Evolutionary conservation across 129 eudicot genomes (phyloP), one percentile per base, ranked within the genome.

Genomic region (Solidago caesia): DNA sequence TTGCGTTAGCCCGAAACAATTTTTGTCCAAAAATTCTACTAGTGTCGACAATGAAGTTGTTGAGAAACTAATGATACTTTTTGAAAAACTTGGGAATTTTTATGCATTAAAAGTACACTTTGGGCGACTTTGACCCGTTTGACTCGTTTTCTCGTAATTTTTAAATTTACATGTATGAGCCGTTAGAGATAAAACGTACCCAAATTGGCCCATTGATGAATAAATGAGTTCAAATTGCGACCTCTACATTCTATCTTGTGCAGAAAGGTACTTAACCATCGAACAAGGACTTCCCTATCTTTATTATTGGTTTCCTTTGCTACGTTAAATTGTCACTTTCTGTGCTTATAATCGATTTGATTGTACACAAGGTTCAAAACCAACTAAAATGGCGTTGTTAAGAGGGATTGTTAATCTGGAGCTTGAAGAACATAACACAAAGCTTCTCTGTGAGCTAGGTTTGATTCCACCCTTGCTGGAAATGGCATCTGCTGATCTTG

Each of bases 401-500:
- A 83, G 78, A 81, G 83, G 72, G 33, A 79, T 83, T 56, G 64
- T 70, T 15, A 67, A 64, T 72, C 51, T 85, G 70, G 83, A 79
- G 72, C 64, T 88, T 62, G 82, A 68, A 41, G 88, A 83, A 78
- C 72, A 79, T 21, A 77, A 81, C 64, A 60, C 78, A 10, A 83
- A 74, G 71, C 56, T 73, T 49, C 77, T 88, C 12, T 87, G 90
- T 44, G 85, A 79, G 70, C 74, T 78, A 55, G 90, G 94, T 33
- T 44, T 85, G 13, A 79, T 88, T 64, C 87, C 82, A 52, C 83
- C 88, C 4, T 82, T 88, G 29, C 82, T 88, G 39, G 85, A 88
- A 73, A 88, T 88, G 94, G 84, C 76, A 62, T 79, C 83, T 51
- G 76, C 83, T 72, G 86, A 85, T 66, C 58, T 85, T 4, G 94